Base-by-base conservation (phyloP, 2,329 filamentous ascomycete species). In the Bipolaris bicolor region DNA sequence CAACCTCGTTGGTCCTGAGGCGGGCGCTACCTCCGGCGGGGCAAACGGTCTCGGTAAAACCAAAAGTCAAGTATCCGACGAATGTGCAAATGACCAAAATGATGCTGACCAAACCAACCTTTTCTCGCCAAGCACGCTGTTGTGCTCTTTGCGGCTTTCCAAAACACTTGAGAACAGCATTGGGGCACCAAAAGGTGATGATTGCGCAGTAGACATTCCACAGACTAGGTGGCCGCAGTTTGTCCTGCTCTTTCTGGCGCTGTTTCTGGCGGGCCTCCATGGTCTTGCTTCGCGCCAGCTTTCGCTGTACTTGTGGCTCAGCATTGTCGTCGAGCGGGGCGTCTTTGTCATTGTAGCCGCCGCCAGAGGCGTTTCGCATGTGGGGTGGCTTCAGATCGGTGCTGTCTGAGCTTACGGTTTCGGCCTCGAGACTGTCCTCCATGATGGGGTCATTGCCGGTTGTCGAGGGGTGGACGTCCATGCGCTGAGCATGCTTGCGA, bases 191-290 rank as follows among this genome's bases (percentile, higher is more conserved):
- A 71, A 98, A 97, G 0, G 95, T 99, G 64, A 99, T 80, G 62
- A 96, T 86, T 46, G 90, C 89, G 77, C 95, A 99, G 80, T 99
- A 99, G 3, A 96, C 88, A 69, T 92, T 96, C 95, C 95, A 99
- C 36, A 96, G 77, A 71, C 90, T 97, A 0, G 92, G 92, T 2
- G 94, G 91, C 2, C 87, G 86, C 48, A 91, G 83, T 55, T 87
- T 80, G 55, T 90, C 85, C 61, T 83, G 74, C 53, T 86, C 83
- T 72, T 87, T 85, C 67, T 86, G 81, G 31, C 81, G 80, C 68
- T 81, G 79, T 64, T 80, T 84, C 66, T 88, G 86, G 70, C 91
- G 84, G 48, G 86, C 83, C 3, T 83, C 81, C 62, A 80, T 77
- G 50, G 82, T 82, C 70, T 83, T 84, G 7, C 83, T 83, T 69